These are phyloP conservation scores for Syzygium aqueum DNA, from an alignment of 345 rosid species.

Conservation along the genomic window DNA sequence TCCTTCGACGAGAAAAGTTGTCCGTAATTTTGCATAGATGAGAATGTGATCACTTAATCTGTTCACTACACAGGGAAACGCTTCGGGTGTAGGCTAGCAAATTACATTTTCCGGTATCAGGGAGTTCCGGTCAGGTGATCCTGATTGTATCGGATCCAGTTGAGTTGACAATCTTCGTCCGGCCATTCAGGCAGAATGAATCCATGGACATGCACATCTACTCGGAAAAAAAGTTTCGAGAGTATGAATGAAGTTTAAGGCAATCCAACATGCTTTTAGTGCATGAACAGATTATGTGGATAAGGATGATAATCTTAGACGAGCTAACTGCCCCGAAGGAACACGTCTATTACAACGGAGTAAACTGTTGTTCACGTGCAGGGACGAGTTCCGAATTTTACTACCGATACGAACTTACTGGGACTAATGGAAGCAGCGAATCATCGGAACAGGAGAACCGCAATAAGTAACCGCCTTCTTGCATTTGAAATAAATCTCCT, in stretches of 20 bases:
- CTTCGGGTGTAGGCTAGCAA: background rate
- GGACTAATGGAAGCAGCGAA: no score
- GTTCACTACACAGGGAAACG: accelerated
- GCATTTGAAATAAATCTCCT: background rate
- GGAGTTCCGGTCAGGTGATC: background rate
- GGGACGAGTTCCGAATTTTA: background rate
- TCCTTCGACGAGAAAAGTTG: background rate
- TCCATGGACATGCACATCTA: background rate
- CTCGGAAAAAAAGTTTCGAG: accelerated
- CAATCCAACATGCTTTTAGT: background rate
- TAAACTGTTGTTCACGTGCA: background rate
- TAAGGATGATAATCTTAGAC: background rate
- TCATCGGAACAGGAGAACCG: background rate
- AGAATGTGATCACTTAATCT: background rate
- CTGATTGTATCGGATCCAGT: background rate
- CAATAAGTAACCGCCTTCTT: background rate
- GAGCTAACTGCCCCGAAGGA: background rate
- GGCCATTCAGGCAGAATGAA: background rate
- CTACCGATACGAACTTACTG: background rate
- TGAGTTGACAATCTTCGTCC: background rate
- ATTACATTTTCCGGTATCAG: accelerated
- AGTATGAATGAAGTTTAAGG: background rate
- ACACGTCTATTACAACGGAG: background rate
- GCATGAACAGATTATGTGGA: background rate
- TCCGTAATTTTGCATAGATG: background rate